Conservation (phyloP, 2,329 filamentous ascomycete species). For the Aspergillus japonicus region DNA sequence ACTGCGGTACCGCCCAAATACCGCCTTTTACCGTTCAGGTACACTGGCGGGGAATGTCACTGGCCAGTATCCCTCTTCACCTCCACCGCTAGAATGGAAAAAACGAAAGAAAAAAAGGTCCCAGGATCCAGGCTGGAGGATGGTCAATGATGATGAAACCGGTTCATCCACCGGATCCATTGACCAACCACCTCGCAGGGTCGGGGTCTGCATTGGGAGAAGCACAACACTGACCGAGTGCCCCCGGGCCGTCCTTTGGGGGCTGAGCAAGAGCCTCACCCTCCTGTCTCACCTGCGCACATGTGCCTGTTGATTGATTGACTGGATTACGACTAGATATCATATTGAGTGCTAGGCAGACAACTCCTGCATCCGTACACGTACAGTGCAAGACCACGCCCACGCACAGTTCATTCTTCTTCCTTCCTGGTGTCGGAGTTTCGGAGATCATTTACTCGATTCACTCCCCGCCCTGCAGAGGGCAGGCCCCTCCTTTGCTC, state of each 20-base stretch:
- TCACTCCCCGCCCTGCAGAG: slow-evolving; percentile 24
- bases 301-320: not conserved
- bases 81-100: not conserved
- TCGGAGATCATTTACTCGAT: slow-evolving; percentile 21
- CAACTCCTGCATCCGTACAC: too few species aligned
- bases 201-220: slow-evolving; percentile 17
- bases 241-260: slow-evolving; percentile 1
- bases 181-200: slow-evolving; percentile 15
- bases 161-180: slow-evolving; percentile 9
- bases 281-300: slow-evolving; percentile 3
- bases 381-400: too few species aligned
- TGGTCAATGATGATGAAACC: slow-evolving; percentile 5
- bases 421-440: not conserved
- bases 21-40: not conserved
- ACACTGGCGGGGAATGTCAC: not conserved
- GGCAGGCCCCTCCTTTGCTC: not conserved
- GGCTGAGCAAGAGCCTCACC: slow-evolving; percentile 6
- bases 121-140: not conserved
- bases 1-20: too few species aligned
- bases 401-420: too few species aligned
- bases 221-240: not conserved
- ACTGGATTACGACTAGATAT: too few species aligned
- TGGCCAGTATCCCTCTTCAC: not conserved
- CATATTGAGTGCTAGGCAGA: too few species aligned
- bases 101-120: not conserved